These are phyloP conservation scores for Plectranthus barbatus DNA, from an alignment of 257 asterid genomes.

Conservation along the genomic window DNA sequence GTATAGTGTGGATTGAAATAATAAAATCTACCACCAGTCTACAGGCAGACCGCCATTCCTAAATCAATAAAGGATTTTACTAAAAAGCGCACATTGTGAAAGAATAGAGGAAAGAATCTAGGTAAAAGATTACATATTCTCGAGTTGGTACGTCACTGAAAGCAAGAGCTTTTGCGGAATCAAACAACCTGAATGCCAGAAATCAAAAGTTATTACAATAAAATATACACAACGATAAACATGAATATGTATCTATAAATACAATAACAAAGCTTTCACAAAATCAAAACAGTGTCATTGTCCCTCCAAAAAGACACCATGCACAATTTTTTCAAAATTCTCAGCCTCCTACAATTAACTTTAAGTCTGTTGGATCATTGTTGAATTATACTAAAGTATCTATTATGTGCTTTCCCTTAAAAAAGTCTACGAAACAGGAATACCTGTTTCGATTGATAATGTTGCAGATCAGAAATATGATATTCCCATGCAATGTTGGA, in stretches of 20 bases:
- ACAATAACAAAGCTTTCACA: neutral
- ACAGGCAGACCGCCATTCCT: neutral
- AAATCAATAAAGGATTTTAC: neutral
- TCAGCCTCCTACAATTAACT: too few relatives aligned
- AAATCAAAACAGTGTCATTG: neutral
- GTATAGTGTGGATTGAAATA: neutral
- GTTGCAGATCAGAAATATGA: too few relatives aligned
- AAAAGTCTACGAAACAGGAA: too few relatives aligned
- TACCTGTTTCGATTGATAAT: too few relatives aligned
- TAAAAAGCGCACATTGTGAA: neutral
- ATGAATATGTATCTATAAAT: neutral
- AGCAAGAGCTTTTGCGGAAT: constrained; percentile 80
- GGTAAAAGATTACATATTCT: constrained; percentile 40
- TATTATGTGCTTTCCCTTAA: too few relatives aligned
- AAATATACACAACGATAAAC: neutral
- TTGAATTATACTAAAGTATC: too few relatives aligned
- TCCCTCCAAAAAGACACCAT: neutral
- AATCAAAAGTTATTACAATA: neutral
- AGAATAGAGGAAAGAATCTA: neutral
- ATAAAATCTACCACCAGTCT: neutral
- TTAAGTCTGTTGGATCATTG: too few relatives aligned
- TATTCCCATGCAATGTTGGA: too few relatives aligned
- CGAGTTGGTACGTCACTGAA: constrained; percentile 56
- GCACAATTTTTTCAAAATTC: too few relatives aligned
- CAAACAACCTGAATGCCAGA: constrained; percentile 49